These are phyloP conservation scores for Cytospora chrysosperma DNA, from an alignment of 2,329 filamentous ascomycete species.

Conservation along the genomic window DNA sequence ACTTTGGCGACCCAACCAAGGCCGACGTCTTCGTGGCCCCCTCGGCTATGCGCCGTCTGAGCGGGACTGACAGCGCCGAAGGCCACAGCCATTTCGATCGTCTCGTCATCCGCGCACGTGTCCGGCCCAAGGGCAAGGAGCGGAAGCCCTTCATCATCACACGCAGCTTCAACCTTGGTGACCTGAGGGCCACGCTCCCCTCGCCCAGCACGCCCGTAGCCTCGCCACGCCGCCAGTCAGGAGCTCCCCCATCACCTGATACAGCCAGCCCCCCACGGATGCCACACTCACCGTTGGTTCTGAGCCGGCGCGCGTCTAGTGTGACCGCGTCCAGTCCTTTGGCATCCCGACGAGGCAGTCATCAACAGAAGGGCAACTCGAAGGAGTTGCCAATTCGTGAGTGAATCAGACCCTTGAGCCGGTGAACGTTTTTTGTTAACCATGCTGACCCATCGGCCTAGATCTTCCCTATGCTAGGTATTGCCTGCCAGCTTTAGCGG, in stretches of 20 bases:
- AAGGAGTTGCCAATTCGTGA: constrained; percentile 47
- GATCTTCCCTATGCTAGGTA: constrained; percentile 49
- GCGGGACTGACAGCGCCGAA: constrained; percentile 21
- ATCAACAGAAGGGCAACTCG: constrained; percentile 13
- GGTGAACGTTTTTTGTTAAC: not conserved
- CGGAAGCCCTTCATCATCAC: constrained; percentile 48
- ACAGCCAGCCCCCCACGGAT: constrained; percentile 16
- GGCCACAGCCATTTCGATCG: constrained; percentile 24
- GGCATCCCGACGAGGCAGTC: constrained; percentile 26
- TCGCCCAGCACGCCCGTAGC: constrained; percentile 29
- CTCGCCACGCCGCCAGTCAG: constrained; percentile 19
- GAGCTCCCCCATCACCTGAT: constrained; percentile 12
- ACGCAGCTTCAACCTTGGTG: constrained; percentile 50
- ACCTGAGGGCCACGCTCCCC: constrained; percentile 47
- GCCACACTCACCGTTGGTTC: constrained; percentile 3
- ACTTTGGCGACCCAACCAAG: constrained; percentile 40
- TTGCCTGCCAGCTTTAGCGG: constrained; percentile 53
- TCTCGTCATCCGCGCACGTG: constrained; percentile 43
- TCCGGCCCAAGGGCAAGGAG: constrained; percentile 41
- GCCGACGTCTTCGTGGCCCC: constrained; percentile 48
- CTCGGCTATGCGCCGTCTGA: constrained; percentile 39
- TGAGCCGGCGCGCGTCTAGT: constrained; percentile 18
- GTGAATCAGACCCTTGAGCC: constrained; percentile 30
- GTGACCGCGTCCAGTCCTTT: constrained; percentile 19
- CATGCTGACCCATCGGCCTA: constrained; percentile 28